These are phyloP conservation scores for Coemansia sp. DNA, from an alignment of 192 early-diverging fungal genomes.

Conservation along the genomic window DNA sequence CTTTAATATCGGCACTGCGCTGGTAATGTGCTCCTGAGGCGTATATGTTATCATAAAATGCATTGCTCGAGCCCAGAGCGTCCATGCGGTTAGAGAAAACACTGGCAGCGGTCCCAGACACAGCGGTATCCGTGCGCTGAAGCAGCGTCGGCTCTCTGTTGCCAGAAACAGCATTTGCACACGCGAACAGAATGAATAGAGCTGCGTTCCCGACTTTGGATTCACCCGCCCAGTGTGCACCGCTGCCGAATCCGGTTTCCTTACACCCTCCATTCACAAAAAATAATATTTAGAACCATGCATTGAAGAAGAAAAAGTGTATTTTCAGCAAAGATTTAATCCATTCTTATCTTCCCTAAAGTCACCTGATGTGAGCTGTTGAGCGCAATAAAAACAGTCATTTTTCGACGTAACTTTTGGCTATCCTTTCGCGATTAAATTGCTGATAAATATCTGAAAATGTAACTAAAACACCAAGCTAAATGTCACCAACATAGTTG, in stretches of 20 bases:
- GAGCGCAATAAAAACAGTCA: too few relatives aligned
- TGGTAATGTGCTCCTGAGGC: conserved; percentile 40
- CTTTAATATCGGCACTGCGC: conserved; percentile 32
- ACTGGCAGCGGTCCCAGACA: conserved; percentile 30
- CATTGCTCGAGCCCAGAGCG: conserved; percentile 38
- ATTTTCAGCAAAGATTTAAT: neutral
- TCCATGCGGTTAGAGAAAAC: conserved; percentile 30
- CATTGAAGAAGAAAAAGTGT: neutral
- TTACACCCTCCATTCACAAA: neutral
- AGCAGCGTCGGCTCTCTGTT: conserved; percentile 38
- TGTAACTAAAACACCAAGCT: neutral
- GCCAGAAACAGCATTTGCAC: conserved; percentile 48
- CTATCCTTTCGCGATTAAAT: too few relatives aligned
- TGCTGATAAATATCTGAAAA: too few relatives aligned
- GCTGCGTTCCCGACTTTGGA: conserved; percentile 12
- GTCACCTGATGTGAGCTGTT: neutral
- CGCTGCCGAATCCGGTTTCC: neutral
- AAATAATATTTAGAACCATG: neutral
- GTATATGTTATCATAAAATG: conserved; percentile 40
- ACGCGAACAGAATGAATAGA: conserved; percentile 31
- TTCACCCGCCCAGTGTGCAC: conserved; percentile 25
- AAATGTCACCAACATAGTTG: conserved; percentile 40
- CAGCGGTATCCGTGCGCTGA: conserved; percentile 28
- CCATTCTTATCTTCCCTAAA: neutral
- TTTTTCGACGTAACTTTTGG: too few relatives aligned